Evolutionary conservation across 768 basidiomycete genomes (phyloP).

Genomic region (Termitomyces sp.): DNA sequence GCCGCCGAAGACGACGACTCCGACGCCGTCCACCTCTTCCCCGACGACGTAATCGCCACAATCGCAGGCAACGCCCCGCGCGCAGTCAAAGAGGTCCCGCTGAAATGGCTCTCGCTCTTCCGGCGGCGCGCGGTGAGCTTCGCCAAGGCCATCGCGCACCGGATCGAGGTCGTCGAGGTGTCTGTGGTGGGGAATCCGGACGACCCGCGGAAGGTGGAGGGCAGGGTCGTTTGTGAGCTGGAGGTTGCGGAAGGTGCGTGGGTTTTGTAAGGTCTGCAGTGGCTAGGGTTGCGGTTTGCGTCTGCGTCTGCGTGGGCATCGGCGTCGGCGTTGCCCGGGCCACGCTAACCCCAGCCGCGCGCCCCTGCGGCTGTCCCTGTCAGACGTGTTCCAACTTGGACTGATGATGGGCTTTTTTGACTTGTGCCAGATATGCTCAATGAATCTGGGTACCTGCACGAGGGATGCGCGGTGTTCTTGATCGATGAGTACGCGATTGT

Average conservation of each 20-base stretch:
- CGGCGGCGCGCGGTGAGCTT: constrained; percentile 22
- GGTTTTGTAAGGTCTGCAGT: no score
- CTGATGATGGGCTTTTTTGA: no score
- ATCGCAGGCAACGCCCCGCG: constrained; percentile 31
- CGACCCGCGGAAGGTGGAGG: constrained; percentile 30
- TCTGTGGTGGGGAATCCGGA: constrained; percentile 30
- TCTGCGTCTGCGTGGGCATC: no score
- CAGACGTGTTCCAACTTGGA: no score
- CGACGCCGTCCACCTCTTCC: constrained; percentile 14
- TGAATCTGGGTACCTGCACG: constrained; percentile 27
- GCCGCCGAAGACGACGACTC: no score
- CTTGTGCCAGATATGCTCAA: constrained; percentile 43
- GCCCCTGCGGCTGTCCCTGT: no score
- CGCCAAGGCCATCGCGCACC: constrained; percentile 20
- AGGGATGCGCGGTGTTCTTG: constrained; percentile 36
- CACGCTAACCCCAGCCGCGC: no score
- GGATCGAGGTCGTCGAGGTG: constrained; percentile 32
- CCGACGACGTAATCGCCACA: constrained; percentile 15
- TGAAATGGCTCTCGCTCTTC: constrained; percentile 33
- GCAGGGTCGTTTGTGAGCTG: constrained; percentile 33
- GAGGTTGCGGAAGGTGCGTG: constrained; percentile 37
- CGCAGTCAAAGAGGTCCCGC: constrained; percentile 30
- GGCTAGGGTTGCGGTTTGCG: no score
- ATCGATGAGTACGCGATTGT: constrained; percentile 37
- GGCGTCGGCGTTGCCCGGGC: no score